Conservation (phyloP, 116 monocot species). For the Thalassia testudinum region DNA sequence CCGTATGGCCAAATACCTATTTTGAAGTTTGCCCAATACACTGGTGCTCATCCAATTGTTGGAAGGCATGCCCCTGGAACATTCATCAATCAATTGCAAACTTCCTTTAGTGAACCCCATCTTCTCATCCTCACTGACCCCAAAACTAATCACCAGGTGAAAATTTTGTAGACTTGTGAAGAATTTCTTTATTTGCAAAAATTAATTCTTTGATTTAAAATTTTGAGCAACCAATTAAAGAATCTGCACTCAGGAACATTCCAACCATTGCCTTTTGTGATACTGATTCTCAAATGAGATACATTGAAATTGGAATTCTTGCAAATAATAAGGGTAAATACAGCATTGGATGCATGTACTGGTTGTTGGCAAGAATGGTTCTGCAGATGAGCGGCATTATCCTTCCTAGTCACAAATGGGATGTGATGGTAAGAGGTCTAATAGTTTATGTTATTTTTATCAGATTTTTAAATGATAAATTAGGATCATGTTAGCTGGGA, state of each 20-base stretch:
- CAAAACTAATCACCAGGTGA: constrained; percentile 24
- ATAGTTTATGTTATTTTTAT: no score
- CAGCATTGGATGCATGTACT: constrained; percentile 20
- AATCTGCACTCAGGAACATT: constrained; percentile 18
- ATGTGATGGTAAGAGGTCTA: no score
- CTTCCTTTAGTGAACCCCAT: constrained; percentile 25
- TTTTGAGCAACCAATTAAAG: constrained; percentile 28
- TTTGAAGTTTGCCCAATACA: constrained; percentile 26
- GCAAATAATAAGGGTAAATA: no score
- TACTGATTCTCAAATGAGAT: constrained; percentile 24
- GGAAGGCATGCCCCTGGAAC: constrained; percentile 25
- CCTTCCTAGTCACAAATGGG: no score
- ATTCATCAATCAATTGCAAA: constrained; percentile 25
- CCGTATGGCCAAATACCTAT: constrained; percentile 25
- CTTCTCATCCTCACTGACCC: no score
- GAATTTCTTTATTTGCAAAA: background rate
- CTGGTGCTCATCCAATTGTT: no score
- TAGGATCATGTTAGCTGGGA: no score
- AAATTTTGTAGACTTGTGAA: background rate
- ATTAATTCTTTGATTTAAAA: no score
- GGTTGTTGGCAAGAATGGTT: constrained; percentile 27
- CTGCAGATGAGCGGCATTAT: constrained; percentile 24
- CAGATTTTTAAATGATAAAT: no score
- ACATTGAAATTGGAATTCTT: constrained; percentile 25
- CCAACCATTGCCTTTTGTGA: no score